Percentiles rank a stretch among this genome's conserved stretches.
These are phyloP conservation scores for Axilococcus clingmanii DNA, from an alignment of 139 green algal species.

Conservation along the genomic window DNA sequence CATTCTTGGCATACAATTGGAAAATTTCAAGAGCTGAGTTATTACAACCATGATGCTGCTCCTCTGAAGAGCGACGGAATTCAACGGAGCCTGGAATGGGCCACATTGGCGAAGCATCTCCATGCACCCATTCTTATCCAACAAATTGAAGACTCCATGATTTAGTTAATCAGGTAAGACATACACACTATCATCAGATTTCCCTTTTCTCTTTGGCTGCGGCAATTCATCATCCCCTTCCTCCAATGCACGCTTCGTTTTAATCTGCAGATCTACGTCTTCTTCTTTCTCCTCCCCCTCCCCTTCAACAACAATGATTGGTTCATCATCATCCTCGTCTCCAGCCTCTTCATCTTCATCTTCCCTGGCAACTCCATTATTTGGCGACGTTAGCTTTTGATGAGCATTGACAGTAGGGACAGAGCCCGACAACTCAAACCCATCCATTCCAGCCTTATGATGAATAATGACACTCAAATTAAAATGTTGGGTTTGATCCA, in stretches of 20 bases:
- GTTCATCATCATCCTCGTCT: neutral
- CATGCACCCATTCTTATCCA: neutral
- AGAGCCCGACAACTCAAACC: slow-evolving; percentile 1
- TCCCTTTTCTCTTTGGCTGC: slow-evolving; percentile 1
- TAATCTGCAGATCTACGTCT: neutral
- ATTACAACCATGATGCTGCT: slow-evolving; percentile 28
- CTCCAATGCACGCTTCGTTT: neutral
- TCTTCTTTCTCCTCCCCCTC: neutral
- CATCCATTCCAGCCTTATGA: slow-evolving; percentile 40
- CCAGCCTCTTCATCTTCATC: neutral
- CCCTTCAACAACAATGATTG: neutral
- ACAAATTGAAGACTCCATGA: neutral
- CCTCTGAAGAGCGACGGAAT: slow-evolving; percentile 19
- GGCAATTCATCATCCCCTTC: neutral
- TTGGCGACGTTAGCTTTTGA: neutral
- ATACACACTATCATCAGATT: neutral
- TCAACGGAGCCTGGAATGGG: slow-evolving; percentile 26
- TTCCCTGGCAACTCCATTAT: neutral
- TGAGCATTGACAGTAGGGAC: neutral
- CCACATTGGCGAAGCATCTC: slow-evolving; percentile 14
- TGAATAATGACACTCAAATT: slow-evolving; percentile 50
- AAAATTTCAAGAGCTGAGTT: slow-evolving; percentile 8
- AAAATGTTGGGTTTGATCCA: slow-evolving; percentile 67
- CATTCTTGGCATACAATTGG: slow-evolving; percentile 3
- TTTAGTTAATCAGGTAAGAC: neutral